These are phyloP conservation scores for Brassica balearica DNA, from an alignment of 441 rosid species.

Conservation along the genomic window DNA sequence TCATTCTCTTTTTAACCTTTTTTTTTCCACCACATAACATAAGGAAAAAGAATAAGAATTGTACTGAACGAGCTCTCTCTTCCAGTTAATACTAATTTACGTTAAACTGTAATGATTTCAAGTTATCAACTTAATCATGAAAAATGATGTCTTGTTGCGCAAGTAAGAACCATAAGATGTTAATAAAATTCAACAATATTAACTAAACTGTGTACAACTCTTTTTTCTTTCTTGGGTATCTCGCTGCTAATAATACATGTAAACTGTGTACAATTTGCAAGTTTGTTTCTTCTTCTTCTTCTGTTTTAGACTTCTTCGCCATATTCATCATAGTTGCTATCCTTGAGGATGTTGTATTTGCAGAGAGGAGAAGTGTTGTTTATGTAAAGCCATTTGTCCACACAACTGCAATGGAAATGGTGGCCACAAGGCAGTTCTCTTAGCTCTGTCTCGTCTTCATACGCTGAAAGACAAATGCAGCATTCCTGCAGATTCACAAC, in stretches of 20 bases:
- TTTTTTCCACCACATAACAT: constrained; percentile 17
- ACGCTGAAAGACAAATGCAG: constrained; percentile 90
- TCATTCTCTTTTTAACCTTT: neutral
- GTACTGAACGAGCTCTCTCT: constrained; percentile 13
- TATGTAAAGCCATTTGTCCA: constrained; percentile 87
- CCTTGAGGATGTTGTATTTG: constrained; percentile 87
- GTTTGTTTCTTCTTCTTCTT: constrained; percentile 12
- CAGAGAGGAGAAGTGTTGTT: constrained; percentile 94
- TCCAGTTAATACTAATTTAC: constrained; percentile 21
- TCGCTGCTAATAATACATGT: constrained; percentile 33
- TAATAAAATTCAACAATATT: constrained; percentile 7
- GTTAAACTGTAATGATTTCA: constrained; percentile 7
- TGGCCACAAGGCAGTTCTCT: constrained; percentile 92
- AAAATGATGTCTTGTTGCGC: constrained; percentile 17
- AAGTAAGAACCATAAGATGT: constrained; percentile 26
- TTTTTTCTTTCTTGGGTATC: constrained; percentile 3
- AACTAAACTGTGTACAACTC: constrained; percentile 25
- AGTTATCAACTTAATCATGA: neutral
- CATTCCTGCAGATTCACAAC: constrained; percentile 69
- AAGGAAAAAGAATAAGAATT: constrained; percentile 15
- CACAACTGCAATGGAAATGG: constrained; percentile 89
- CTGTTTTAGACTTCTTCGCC: constrained; percentile 50
- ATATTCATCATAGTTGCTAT: constrained; percentile 52
- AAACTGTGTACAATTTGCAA: constrained; percentile 12
- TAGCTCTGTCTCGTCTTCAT: constrained; percentile 86